Conservation (phyloP, 768 basidiomycete genomes). For the Tulasnella sp. region DNA sequence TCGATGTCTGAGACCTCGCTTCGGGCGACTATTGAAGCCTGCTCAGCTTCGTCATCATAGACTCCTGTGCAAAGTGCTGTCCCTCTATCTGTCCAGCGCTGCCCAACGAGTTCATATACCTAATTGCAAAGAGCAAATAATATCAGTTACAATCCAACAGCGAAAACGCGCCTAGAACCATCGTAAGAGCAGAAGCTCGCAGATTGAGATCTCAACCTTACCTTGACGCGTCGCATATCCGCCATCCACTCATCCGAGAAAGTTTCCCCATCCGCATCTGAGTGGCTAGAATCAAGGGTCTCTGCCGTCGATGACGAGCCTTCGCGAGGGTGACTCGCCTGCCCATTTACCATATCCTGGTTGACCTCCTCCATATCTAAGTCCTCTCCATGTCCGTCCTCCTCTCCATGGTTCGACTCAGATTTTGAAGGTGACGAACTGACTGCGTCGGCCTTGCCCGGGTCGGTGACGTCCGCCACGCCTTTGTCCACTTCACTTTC, state of each 20-base stretch:
- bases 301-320: constrained; percentile 3
- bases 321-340: neutral
- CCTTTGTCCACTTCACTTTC: no score
- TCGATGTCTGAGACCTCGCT: constrained; percentile 61
- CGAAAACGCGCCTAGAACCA: neutral
- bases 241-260: constrained; percentile 18
- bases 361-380: no score
- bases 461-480: no score
- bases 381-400: no score
- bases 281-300: constrained; percentile 1
- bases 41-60: constrained; percentile 62
- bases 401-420: no score
- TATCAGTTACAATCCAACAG: neutral
- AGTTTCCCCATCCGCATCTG: constrained; percentile 15
- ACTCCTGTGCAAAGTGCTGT: constrained; percentile 94
- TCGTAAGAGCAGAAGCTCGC: neutral
- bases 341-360: no score
- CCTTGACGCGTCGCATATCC: constrained; percentile 22
- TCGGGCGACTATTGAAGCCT: constrained; percentile 75
- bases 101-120: constrained; percentile 90
- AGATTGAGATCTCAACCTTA: constrained; percentile 1
- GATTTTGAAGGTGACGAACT: no score
- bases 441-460: no score
- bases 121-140: constrained; percentile 28
- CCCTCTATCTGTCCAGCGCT: constrained; percentile 91